Conservation (phyloP, 1,284 basidiomycete genomes). For the Chalciporus sp. region DNA sequence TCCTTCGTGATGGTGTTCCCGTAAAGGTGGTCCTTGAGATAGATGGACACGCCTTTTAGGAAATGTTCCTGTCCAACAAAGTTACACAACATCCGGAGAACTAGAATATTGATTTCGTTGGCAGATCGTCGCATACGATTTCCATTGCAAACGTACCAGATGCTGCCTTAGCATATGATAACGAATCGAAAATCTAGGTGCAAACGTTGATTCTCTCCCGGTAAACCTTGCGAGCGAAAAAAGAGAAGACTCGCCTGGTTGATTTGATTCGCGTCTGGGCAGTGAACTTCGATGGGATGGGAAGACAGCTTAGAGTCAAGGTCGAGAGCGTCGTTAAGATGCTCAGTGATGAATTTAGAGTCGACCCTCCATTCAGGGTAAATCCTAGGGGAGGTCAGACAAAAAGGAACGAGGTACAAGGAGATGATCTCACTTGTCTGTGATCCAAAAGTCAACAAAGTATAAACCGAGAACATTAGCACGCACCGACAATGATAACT, state of each 20-base stretch:
- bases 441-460: constrained; percentile 5
- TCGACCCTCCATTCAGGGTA: constrained; percentile 81
- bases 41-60: constrained; percentile 86
- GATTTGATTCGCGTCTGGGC: constrained; percentile 85
- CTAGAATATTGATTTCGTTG: constrained; percentile 36
- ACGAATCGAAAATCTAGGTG: constrained; percentile 77
- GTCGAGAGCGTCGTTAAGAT: constrained; percentile 67
- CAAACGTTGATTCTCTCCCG: neutral
- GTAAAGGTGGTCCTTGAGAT: constrained; percentile 88
- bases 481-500: constrained; percentile 81
- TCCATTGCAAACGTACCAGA: constrained; percentile 49
- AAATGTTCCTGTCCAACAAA: constrained; percentile 91
- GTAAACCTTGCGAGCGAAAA: neutral
- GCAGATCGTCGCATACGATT: constrained; percentile 6
- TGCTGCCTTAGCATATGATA: constrained; percentile 88
- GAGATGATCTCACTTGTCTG: constrained; percentile 47
- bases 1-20: constrained; percentile 86
- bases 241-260: constrained; percentile 56
- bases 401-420: constrained; percentile 1
- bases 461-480: neutral
- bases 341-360: constrained; percentile 66
- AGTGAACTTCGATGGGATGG: constrained; percentile 94
- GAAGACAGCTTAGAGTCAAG: constrained; percentile 92
- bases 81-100: constrained; percentile 90
- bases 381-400: constrained; percentile 45